Conservation (phyloP, 257 asterid species). For the Nemophila menziesii region DNA sequence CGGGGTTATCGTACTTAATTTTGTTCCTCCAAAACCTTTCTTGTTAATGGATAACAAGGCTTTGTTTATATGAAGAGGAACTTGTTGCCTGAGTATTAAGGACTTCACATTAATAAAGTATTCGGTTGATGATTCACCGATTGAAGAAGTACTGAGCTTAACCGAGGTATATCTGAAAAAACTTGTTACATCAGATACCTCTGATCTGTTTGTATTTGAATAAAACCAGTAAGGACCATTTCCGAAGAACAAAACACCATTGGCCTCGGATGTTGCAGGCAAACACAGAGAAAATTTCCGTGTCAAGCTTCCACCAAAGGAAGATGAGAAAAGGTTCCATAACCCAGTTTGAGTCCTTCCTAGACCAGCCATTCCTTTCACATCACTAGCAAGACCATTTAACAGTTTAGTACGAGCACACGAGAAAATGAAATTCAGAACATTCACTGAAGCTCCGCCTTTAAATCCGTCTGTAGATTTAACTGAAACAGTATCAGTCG, state of each 20-base stretch:
- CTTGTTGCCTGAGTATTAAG: background rate
- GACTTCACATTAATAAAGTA: conserved; percentile 1
- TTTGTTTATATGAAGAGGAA: background rate
- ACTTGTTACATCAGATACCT: background rate
- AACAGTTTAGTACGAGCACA: background rate
- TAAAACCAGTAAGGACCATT: background rate
- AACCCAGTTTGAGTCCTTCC: background rate
- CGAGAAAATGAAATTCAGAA: background rate
- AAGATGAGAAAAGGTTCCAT: background rate
- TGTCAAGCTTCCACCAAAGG: conserved; percentile 2
- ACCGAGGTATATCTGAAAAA: conserved; percentile 1
- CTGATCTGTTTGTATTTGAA: background rate
- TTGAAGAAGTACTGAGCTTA: background rate
- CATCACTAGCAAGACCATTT: background rate
- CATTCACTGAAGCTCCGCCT: background rate
- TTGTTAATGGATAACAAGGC: conserved; percentile 1
- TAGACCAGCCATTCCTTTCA: conserved; percentile 1
- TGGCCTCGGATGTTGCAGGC: background rate
- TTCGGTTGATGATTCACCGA: conserved; percentile 1
- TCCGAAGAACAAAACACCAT: conserved; percentile 1
- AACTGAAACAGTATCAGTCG: background rate
- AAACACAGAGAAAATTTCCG: background rate
- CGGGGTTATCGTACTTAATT: background rate
- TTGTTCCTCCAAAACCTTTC: background rate
- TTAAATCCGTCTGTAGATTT: background rate